Conservation (phyloP, 2,329 filamentous ascomycete species). For the Colletotrichum sp. region DNA sequence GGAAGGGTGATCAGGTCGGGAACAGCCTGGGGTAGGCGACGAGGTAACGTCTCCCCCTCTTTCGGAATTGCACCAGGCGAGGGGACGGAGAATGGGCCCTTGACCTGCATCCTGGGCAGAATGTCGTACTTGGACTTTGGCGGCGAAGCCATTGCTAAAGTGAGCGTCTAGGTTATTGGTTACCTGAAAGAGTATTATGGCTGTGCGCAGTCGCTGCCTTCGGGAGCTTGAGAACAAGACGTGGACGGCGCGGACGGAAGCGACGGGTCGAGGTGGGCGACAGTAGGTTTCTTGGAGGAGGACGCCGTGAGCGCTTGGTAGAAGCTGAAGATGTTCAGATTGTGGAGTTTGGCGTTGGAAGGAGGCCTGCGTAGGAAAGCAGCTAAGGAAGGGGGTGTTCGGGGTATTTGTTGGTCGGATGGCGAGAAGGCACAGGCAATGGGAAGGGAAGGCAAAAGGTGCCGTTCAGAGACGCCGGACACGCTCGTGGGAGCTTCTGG, state of each 20-base stretch:
- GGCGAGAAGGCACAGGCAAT: background rate
- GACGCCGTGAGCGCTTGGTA: background rate
- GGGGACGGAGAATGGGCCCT: constrained; percentile 72
- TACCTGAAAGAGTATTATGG: background rate
- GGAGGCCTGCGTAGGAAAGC: background rate
- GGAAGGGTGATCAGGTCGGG: constrained; percentile 67
- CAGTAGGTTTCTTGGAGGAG: background rate
- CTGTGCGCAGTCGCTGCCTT: background rate
- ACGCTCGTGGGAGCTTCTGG: background rate
- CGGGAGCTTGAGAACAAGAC: background rate
- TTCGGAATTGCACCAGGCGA: constrained; percentile 66
- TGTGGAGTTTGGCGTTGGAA: background rate
- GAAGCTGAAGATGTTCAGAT: background rate
- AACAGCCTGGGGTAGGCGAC: constrained; percentile 67
- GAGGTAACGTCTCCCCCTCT: constrained; percentile 77
- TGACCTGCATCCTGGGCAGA: constrained; percentile 57
- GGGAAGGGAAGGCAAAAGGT: background rate
- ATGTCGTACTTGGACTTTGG: constrained; percentile 27
- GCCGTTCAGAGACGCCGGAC: background rate
- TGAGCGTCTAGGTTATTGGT: background rate
- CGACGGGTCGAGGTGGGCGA: background rate
- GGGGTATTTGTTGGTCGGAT: constrained; percentile 10
- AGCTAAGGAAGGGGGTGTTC: background rate
- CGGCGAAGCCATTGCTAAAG: constrained; percentile 4
- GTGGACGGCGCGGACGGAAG: background rate